These are phyloP conservation scores for Cyberlindnera samutprakarnensis DNA, from an alignment of 805 yeast species.

Conservation along the genomic window DNA sequence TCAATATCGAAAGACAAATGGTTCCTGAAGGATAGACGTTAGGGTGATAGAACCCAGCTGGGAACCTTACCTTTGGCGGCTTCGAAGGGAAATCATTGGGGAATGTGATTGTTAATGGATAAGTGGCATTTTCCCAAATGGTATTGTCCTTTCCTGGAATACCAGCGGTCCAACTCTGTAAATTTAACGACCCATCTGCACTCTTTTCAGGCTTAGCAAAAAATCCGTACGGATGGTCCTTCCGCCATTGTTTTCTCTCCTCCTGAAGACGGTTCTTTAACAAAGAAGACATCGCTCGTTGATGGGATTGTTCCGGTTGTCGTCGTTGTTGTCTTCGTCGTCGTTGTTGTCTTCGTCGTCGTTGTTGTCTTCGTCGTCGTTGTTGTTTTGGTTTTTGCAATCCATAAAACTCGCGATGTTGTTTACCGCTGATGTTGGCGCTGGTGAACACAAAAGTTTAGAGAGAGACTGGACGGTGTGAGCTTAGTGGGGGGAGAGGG, in stretches of 20 bases:
- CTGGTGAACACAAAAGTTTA: too few relatives aligned
- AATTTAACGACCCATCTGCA: constrained; percentile 77
- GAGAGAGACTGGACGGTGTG: too few relatives aligned
- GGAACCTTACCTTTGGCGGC: constrained; percentile 91
- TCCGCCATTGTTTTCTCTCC: constrained; percentile 97
- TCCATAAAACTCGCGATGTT: too few relatives aligned
- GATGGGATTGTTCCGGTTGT: neutral
- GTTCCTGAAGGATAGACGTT: constrained; percentile 98
- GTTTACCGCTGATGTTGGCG: too few relatives aligned
- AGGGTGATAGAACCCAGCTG: constrained; percentile 90
- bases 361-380: too few relatives aligned
- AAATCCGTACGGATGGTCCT: constrained; percentile 97
- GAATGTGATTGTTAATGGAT: constrained; percentile 73
- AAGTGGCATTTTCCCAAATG: constrained; percentile 85
- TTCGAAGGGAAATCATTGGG: constrained; percentile 93
- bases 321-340: too few relatives aligned
- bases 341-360: too few relatives aligned
- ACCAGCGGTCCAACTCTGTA: constrained; percentile 89
- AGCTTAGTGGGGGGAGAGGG: too few relatives aligned
- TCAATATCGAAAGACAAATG: constrained; percentile 83
- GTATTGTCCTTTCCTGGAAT: constrained; percentile 90
- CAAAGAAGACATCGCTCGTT: constrained; percentile 13
- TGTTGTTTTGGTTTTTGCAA: too few relatives aligned
- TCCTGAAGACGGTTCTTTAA: constrained; percentile 66
- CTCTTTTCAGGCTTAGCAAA: constrained; percentile 82